Evolutionary conservation across 176 grass and related monocot genomes (phyloP).

Genomic region (Carex littledalei): DNA sequence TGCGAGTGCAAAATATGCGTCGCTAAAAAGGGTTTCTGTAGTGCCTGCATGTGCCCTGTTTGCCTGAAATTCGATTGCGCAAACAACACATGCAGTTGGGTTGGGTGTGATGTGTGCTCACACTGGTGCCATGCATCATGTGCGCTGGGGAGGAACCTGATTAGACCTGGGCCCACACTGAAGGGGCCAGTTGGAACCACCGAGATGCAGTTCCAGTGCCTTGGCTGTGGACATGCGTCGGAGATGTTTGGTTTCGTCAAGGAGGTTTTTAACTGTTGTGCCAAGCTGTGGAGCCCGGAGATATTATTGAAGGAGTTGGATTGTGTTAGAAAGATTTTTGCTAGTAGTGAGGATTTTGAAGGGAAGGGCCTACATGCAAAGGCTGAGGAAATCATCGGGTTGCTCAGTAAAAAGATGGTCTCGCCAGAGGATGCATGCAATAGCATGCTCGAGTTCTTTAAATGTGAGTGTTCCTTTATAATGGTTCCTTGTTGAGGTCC

Average conservation of each 20-base stretch:
- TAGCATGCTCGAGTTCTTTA: slow-evolving; percentile 93
- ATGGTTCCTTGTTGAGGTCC: not conserved
- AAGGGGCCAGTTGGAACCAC: slow-evolving; percentile 72
- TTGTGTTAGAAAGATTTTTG: slow-evolving; percentile 89
- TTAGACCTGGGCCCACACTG: slow-evolving; percentile 65
- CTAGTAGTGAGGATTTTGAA: slow-evolving; percentile 88
- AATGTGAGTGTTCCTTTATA: slow-evolving; percentile 62
- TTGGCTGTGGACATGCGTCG: slow-evolving; percentile 78
- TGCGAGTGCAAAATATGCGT: slow-evolving; percentile 92
- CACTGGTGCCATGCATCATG: slow-evolving; percentile 97
- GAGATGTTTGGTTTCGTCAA: slow-evolving; percentile 99
- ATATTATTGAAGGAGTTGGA: slow-evolving; percentile 77
- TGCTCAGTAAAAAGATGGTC: slow-evolving; percentile 60
- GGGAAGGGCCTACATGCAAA: slow-evolving; percentile 84
- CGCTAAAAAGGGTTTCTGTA: slow-evolving; percentile 85
- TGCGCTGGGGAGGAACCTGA: slow-evolving; percentile 70
- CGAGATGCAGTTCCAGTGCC: slow-evolving; percentile 98
- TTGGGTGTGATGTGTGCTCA: slow-evolving; percentile 84
- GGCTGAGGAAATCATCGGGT: slow-evolving; percentile 60
- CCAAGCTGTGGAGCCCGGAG: slow-evolving; percentile 61
- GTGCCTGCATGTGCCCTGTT: slow-evolving; percentile 76
- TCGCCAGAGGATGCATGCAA: slow-evolving; percentile 50
- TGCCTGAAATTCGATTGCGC: slow-evolving; percentile 94
- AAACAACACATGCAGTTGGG: slow-evolving; percentile 91
- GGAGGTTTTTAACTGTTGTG: slow-evolving; percentile 87